These are phyloP conservation scores for Flammula alnicola DNA, from an alignment of 1,284 basidiomycete genomes.

Conservation along the genomic window DNA sequence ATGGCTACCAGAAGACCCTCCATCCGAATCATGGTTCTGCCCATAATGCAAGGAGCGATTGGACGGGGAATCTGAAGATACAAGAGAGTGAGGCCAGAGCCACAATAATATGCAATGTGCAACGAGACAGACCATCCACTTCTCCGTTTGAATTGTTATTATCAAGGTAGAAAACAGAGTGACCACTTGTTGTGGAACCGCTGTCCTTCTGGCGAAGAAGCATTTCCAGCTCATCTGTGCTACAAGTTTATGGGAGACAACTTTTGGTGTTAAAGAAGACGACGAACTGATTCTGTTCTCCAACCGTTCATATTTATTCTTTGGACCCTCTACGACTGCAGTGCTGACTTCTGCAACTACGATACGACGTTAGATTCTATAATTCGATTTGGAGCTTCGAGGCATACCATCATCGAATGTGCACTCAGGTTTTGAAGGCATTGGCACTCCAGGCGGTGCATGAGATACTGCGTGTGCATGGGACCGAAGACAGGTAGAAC, in stretches of 20 bases:
- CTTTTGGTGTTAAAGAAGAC: conserved; percentile 5
- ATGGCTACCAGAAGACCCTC: conserved; percentile 19
- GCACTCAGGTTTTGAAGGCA: conserved; percentile 62
- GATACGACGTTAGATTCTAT: neutral
- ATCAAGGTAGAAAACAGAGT: neutral
- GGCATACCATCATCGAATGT: conserved; percentile 68
- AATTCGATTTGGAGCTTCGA: neutral
- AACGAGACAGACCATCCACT: conserved; percentile 3
- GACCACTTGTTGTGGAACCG: conserved; percentile 8
- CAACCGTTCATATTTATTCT: conserved; percentile 61
- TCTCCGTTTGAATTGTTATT: conserved; percentile 7
- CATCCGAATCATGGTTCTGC: conserved; percentile 15
- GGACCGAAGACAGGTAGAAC: conserved; percentile 70
- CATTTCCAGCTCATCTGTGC: conserved; percentile 65
- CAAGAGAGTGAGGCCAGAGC: neutral
- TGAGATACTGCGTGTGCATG: conserved; percentile 65
- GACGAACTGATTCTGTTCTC: conserved; percentile 70
- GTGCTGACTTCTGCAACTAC: conserved; percentile 45
- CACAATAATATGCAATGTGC: no score
- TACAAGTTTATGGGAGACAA: conserved; percentile 6
- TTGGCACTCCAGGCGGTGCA: conserved; percentile 53
- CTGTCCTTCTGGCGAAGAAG: conserved; percentile 47
- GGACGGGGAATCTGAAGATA: conserved; percentile 8
- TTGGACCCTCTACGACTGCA: conserved; percentile 49
- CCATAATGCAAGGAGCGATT: conserved; percentile 4